Base-by-base conservation (phyloP, 148 eudicot species). In the Hydrangea macrophylla region DNA sequence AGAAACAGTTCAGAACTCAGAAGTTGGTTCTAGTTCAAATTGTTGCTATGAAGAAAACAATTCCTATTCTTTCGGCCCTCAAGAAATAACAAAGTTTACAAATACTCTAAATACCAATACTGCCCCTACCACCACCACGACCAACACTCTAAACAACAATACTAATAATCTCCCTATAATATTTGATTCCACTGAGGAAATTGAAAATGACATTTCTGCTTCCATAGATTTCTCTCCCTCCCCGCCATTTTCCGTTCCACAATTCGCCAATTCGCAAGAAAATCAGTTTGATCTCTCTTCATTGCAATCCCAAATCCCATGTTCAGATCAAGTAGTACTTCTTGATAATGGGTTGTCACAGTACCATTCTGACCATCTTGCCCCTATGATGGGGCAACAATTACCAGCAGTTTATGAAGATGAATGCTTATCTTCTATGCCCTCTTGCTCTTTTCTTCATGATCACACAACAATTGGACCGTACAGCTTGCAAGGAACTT, bases 21-120 rank as follows among this genome's bases (percentile, higher is more conserved):
- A 92, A 75, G 87, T 82, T 42, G 76, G 81, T 65, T 87, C 91
- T 2, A 84, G 80, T 63, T 84, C 96, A 2, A 80, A 86, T 60
- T 81, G 82, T 67, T 81, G 82, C 72, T 82, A 85, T 31, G 93
- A 90, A 23, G 88, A 85, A n/a, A 84, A 84, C 70, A 76, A 86
- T 17, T 77, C 83, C 0, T 81, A 75, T 54, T 51, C 85, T 55
- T 70, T 83, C 27, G 59, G n/a, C n/a, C n/a, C 73, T 64, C 65
- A 77, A 22, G 72, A 77, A 6, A 55, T 70, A 50, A 80, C 58
- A 39, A 73, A 71, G 35, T 53, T 54, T 58, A 65, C 65, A 30
- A 67, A 63, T 59, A 37, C 59, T 2, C 18, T 71, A 48, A 22
- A 48, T 7, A 1, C 53, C 23, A 48, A 20, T 17, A 48, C 53